Evolutionary conservation across 2,329 filamentous ascomycete genomes (phyloP), one percentile per base, ranked within the genome.

Genomic region (Aspergillus neoniger): DNA sequence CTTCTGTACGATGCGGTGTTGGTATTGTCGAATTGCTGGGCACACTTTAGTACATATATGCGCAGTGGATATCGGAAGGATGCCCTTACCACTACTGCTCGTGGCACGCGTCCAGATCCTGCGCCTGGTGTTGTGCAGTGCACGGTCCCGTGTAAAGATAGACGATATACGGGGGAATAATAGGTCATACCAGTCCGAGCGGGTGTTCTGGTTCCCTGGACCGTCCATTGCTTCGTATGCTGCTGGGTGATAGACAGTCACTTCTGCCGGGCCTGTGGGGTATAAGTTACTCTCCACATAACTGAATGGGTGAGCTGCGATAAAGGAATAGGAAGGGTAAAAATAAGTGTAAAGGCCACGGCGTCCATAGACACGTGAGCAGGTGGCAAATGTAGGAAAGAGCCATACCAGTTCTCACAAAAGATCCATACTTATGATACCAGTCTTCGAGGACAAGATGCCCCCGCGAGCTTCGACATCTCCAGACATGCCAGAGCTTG

Each of bases 101-200:
- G 81, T 80, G 1, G 73, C 79, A 8, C 69, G 63, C 53, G 72
- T 74, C 79, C 79, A 82, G 28, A 77, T 67, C 7, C 75, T 69
- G 5, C 79, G 70, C 23, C 79, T 70, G 6, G 68, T 66, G 59
- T 79, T 75, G 66, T 81, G 79, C 19, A 70, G 15, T 15, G 63
- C 59, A 47, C 69, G 69, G 52, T 78, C 72, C 7, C 80, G 73
- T 15, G 36, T 39, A n/a, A 39, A 39, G 4, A 39, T 39, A 6
- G 5, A 68, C 71, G 19, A 73, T 74, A 48, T 80, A 76, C 57
- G 83, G 65, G 0, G 77, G 77, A 0, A 65, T 61, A 12, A 72
- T 28, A 58, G 53, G 38, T 75, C 73, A 63, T 83, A 83, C 73
- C 75, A 82, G 0, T 71, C 64, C 1, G 67, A 68, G 62, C 82